Base-by-base conservation (phyloP, 2,329 filamentous ascomycete genomes). In the Didymella pomorum region DNA sequence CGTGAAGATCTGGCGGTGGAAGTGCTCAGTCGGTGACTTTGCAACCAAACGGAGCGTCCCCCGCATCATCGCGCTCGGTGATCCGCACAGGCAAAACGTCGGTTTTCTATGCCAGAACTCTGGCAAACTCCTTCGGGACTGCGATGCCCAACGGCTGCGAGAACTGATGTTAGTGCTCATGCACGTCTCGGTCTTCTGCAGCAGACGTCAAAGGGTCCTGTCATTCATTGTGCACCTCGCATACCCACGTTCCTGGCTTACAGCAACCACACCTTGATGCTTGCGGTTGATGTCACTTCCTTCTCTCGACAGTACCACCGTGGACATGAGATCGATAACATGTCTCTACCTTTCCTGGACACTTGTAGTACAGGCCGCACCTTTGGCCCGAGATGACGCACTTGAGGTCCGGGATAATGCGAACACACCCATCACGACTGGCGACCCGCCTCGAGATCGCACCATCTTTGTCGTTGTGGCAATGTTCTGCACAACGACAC, bases 401-500 rank as follows among this genome's bases (percentile, higher is more conserved):
- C 52, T 56, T 16, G 23, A 49, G 25, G n/a, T 20, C 11, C 48
- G 52, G 14, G 39, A 37, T 2, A 52, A 61, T 35, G 54, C 56
- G 37, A 54, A 54, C 6, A 48, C 56, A 18, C 56, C 48, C 23
- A 60, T 59, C 26, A 44, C 39, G 5, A 47, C 53, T 4, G 63
- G 63, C 18, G 65, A 63, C 31, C 60, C 60, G 4, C 58, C 65
- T 7, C 23, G 16, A 14, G 58, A 60, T 31, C 58, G 65, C 21
- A 66, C 62, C 2, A 54, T 65, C 20, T 65, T 59, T 26, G 54
- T 55, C 2, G 21, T 62, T 3, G 21, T 66, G 20, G 50, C 63
- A n/a, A 50, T 68, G 2, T 37, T 59, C 20, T 63, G 50, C 23
- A 58, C 60, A 48, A 55, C 56, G 12, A 23, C 63, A 18, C 45